Percentiles rank a stretch among this genome's conserved stretches.
Conservation (phyloP, 148 eudicot genomes). For the Rhododendron vialii region DNA sequence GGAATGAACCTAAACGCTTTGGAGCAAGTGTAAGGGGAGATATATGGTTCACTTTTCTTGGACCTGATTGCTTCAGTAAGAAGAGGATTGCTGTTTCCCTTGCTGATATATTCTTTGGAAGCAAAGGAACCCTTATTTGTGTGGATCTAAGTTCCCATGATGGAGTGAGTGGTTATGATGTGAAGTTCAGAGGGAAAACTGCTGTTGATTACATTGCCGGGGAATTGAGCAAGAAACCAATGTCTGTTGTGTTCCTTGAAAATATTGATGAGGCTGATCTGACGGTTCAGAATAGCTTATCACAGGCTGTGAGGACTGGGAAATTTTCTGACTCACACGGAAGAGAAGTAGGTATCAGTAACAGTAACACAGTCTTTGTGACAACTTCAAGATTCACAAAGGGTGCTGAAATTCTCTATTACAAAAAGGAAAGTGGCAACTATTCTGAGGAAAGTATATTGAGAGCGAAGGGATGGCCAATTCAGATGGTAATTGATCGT, state of each 20-base stretch:
- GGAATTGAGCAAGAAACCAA: constrained; percentile 49
- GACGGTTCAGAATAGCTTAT: constrained; percentile 51
- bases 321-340: constrained; percentile 63
- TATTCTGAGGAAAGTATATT: constrained; percentile 49
- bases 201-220: constrained; percentile 56
- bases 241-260: constrained; percentile 64
- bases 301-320: constrained; percentile 54
- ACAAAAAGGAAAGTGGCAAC: constrained; percentile 11
- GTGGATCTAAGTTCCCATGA: constrained; percentile 40
- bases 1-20: constrained; percentile 19
- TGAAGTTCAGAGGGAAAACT: constrained; percentile 49
- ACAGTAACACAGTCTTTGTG: constrained; percentile 43
- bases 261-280: constrained; percentile 56
- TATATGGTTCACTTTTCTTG: constrained; percentile 61
- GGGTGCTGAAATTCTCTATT: constrained; percentile 10
- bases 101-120: constrained; percentile 56
- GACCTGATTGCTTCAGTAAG: constrained; percentile 61
- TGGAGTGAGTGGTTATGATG: constrained; percentile 14
- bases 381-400: constrained; percentile 27
- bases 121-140: constrained; percentile 33
- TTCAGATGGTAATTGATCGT: constrained; percentile 42
- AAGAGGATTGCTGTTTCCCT: constrained; percentile 52
- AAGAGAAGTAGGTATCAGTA: constrained; percentile 52
- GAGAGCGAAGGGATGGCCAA: constrained; percentile 38
- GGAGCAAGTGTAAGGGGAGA: constrained; percentile 46